Percentiles rank a stretch among this genome's conserved stretches.
These are phyloP conservation scores for Pugionium cornutum DNA, from an alignment of 345 rosid genomes.

Conservation along the genomic window DNA sequence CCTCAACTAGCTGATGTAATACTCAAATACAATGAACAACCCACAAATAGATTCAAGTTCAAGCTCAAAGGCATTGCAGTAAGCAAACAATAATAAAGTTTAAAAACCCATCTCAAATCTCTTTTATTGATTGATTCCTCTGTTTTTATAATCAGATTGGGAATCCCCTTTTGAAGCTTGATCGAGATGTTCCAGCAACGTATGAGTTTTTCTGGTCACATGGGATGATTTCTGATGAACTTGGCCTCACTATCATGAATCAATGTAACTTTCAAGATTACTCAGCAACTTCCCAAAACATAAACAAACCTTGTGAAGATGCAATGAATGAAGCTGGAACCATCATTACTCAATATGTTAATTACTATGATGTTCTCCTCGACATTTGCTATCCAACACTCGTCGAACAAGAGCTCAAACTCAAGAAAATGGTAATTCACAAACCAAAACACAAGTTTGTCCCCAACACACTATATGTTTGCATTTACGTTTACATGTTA, in stretches of 20 bases:
- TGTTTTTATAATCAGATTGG: constrained; percentile 64
- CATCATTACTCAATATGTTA: constrained; percentile 63
- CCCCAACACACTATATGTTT: constrained; percentile 2
- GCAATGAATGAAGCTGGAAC: constrained; percentile 56
- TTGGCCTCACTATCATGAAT: constrained; percentile 65
- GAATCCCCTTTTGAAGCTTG: constrained; percentile 84
- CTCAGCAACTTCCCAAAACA: constrained; percentile 59
- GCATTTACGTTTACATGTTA: constrained; percentile 1
- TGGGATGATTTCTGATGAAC: constrained; percentile 94
- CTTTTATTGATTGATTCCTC: constrained; percentile 17
- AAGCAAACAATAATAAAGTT: constrained; percentile 41
- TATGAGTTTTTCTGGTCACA: constrained; percentile 93
- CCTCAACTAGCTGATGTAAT: constrained; percentile 80
- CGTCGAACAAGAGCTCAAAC: constrained; percentile 81
- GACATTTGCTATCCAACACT: constrained; percentile 82
- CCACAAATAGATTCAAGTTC: constrained; percentile 65
- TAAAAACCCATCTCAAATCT: constrained; percentile 18
- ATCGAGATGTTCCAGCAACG: constrained; percentile 66
- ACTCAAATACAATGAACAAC: constrained; percentile 63
- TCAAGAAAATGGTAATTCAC: constrained; percentile 66
- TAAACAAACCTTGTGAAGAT: constrained; percentile 48
- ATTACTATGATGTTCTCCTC: constrained; percentile 76
- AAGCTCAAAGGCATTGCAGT: constrained; percentile 95
- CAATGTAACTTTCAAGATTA: constrained; percentile 85
- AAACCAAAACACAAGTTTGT: not conserved